Evolutionary conservation across 2,329 filamentous ascomycete genomes (phyloP), one percentile per base, ranked within the genome.

Genomic region (Trichoderma atroviride): DNA sequence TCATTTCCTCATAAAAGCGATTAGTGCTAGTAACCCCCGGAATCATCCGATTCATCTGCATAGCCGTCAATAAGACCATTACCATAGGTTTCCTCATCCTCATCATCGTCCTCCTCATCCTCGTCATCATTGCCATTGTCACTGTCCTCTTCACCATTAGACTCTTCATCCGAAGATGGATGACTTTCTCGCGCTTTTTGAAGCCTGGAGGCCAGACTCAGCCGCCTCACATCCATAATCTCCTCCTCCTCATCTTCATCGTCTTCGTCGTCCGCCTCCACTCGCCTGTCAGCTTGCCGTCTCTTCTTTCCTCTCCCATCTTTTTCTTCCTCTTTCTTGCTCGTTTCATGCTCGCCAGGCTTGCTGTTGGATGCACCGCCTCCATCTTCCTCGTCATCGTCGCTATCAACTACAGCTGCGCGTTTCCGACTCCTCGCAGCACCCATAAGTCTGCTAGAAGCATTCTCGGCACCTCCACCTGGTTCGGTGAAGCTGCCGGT

Each of bases 11-110:
- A 11, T 31, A n/a, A 53, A 13, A 50, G 24, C 29, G 37, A 33
- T 56, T 56, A 70, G 37, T 56, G 47, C 50, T 55, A 69, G 29
- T 56, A 61, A 7, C 50, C 31, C 22, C 56, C 74, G n/a, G 74
- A 74, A 9, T 74, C 76, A 2, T 77, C 76, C 1, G 76, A 75
- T 37, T 80, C 80, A 2, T 76, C 78, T 0, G 79, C 79, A 77
- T 80, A 78, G 22, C 72, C 72, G 56, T 76, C 73, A 7, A 80
- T 70, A 31, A 79, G 73, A 0, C 73, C 77, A 22, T 75, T 70
- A 53, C 71, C 72, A 33, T 70, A 74, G 1, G 74, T 74, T 5
- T 74, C 74, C 0, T 74, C 71, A 0, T 76, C 63, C 4, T 59
- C 53, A 4, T 63, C 60, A 0, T 52, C 47, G 3, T 53, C 60